These are phyloP conservation scores for Periconia macrospinosa DNA, from an alignment of 2,329 filamentous ascomycete genomes.

Conservation along the genomic window DNA sequence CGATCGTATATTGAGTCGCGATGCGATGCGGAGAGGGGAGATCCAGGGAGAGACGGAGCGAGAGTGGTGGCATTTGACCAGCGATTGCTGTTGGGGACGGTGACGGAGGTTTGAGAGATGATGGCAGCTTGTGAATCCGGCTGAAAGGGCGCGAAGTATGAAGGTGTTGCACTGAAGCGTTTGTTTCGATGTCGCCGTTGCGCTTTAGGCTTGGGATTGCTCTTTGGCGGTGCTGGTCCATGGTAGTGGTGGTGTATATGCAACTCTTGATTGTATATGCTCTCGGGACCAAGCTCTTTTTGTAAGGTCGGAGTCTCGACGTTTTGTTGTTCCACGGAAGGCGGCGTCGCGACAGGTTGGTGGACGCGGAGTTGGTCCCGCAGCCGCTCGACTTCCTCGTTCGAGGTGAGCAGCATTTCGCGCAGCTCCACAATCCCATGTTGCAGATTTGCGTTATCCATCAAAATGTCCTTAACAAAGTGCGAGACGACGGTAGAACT, in stretches of 20 bases:
- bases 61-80: conserved; percentile 70
- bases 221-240: conserved; percentile 50
- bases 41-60: conserved; percentile 73
- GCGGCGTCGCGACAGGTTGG: conserved; percentile 60
- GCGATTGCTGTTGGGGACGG: conserved; percentile 56
- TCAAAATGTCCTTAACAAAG: conserved; percentile 92
- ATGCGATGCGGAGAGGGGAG: conserved; percentile 71
- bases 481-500: conserved; percentile 80
- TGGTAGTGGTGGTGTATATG: conserved; percentile 95
- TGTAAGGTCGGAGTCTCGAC: conserved; percentile 62
- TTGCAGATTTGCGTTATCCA: conserved; percentile 94
- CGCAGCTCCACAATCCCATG: conserved; percentile 87
- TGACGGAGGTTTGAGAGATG: conserved; percentile 65
- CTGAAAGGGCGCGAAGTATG: conserved; percentile 44
- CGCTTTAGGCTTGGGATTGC: conserved; percentile 50
- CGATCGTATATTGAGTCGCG: conserved; percentile 80
- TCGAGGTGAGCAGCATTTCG: conserved; percentile 87
- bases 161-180: conserved; percentile 62
- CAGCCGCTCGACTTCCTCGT: conserved; percentile 88
- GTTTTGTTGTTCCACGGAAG: conserved; percentile 29
- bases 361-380: conserved; percentile 80
- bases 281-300: conserved; percentile 65
- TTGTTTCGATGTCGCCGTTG: conserved; percentile 69
- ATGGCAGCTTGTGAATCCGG: conserved; percentile 57
- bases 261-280: conserved; percentile 57